A percentile compares a stretch with the other conserved stretches of the same genome.
These are phyloP conservation scores for Xylaria palmicola DNA, from an alignment of 495 filamentous ascomycete genomes.

Conservation along the genomic window DNA sequence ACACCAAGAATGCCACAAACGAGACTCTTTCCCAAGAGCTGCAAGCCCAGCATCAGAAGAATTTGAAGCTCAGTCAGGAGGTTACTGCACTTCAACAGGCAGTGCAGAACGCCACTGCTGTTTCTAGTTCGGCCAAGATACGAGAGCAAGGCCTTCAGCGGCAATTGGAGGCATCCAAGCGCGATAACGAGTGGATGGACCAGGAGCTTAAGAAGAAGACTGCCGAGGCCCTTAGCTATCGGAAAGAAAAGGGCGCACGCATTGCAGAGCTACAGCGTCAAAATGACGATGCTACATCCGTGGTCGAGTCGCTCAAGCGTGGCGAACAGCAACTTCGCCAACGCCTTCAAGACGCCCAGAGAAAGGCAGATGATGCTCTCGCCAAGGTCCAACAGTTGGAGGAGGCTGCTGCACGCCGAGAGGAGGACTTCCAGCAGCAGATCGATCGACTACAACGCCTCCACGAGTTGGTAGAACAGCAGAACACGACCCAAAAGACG, in stretches of 20 bases:
- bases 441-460: conserved; percentile 76
- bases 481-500: conserved; percentile 74
- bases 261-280: conserved; percentile 84
- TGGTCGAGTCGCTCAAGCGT: conserved; percentile 70
- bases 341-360: conserved; percentile 77
- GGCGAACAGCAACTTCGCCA: conserved; percentile 77
- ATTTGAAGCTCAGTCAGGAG: conserved; percentile 75
- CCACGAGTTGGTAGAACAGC: conserved; percentile 79
- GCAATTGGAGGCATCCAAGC: conserved; percentile 80
- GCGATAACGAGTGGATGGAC: conserved; percentile 89
- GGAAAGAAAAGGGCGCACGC: conserved; percentile 88
- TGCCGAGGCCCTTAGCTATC: conserved; percentile 80
- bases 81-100: conserved; percentile 76
- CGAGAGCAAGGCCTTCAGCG: conserved; percentile 84
- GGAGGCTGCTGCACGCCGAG: conserved; percentile 71
- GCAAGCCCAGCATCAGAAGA: conserved; percentile 82
- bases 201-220: conserved; percentile 85
- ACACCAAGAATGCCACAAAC: conserved; percentile 84
- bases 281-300: conserved; percentile 78
- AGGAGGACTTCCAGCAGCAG: conserved; percentile 81
- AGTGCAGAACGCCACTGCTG: conserved; percentile 74
- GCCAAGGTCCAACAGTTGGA: conserved; percentile 78
- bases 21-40: conserved; percentile 84
- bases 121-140: conserved; percentile 74
- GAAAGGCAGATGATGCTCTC: conserved; percentile 81